Percentiles rank a stretch among this genome's conserved stretches.
Evolutionary conservation across 345 rosid genomes (phyloP).

Genomic region (Noccaea bulbosa): DNA sequence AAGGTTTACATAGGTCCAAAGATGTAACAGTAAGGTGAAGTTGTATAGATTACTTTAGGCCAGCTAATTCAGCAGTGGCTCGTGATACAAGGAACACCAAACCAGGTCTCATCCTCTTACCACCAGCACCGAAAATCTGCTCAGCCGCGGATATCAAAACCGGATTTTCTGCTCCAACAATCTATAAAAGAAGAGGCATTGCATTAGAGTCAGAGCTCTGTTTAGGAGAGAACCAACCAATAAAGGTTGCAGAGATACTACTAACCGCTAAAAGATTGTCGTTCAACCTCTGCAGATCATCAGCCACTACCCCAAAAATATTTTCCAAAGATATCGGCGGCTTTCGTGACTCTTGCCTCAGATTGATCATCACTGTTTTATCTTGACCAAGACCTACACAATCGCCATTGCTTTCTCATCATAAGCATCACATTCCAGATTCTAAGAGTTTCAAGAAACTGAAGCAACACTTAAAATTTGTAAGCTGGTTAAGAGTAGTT

Average conservation of each 20-base stretch:
- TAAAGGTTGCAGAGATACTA: constrained; percentile 17
- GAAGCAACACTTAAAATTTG: not conserved
- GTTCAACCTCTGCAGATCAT: constrained; percentile 78
- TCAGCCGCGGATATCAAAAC: constrained; percentile 95
- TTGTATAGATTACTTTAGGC: constrained; percentile 56
- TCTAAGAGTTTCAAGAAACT: not conserved
- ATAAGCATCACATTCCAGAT: not conserved
- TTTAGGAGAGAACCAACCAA: constrained; percentile 1
- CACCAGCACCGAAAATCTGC: constrained; percentile 97
- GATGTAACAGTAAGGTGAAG: constrained; percentile 11
- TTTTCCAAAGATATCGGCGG: constrained; percentile 56
- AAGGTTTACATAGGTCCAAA: not conserved
- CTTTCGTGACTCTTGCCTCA: constrained; percentile 56
- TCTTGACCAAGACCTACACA: constrained; percentile 54
- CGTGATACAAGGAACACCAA: constrained; percentile 92
- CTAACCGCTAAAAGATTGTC: constrained; percentile 90
- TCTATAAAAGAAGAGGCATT: constrained; percentile 56
- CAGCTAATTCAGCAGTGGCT: constrained; percentile 82
- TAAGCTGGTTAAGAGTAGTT: constrained; percentile 2
- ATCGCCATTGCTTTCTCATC: constrained; percentile 28
- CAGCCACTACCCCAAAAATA: constrained; percentile 80
- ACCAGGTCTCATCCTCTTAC: constrained; percentile 97
- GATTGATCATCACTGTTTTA: constrained; percentile 53
- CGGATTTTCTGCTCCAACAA: constrained; percentile 97
- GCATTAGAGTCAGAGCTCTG: constrained; percentile 1